phyloP scores from a whole-genome alignment of 306 rosid genomes.

The Bauhinia variegata region DNA sequence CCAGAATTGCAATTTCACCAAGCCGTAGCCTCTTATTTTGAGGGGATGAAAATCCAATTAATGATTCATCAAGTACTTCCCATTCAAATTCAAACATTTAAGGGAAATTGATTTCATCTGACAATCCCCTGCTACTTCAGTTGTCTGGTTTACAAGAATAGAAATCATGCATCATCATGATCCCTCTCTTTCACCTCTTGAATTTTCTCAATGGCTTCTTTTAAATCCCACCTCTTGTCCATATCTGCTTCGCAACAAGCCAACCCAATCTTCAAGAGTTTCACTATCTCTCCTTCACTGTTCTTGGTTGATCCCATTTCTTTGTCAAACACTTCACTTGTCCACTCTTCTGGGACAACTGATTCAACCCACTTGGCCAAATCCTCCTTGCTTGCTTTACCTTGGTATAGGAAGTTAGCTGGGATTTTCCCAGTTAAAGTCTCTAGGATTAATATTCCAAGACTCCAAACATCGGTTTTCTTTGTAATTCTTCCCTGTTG shows the following conservation, averaged over 20 bases:
- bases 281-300: constrained; percentile 57
- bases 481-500: constrained; percentile 72
- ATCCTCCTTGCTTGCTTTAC: constrained; percentile 65
- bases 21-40: neutral
- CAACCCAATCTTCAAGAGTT: constrained; percentile 71
- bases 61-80: neutral
- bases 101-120: constrained; percentile 42
- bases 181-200: constrained; percentile 62
- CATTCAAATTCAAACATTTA: neutral
- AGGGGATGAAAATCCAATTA: constrained; percentile 22
- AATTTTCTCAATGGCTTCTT: constrained; percentile 66
- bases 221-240: constrained; percentile 70
- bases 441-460: constrained; percentile 77
- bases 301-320: constrained; percentile 48
- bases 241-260: constrained; percentile 68
- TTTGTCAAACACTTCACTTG: constrained; percentile 57
- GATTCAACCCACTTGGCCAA: constrained; percentile 62
- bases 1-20: neutral
- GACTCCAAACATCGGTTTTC: constrained; percentile 88
- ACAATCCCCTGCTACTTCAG: constrained; percentile 32
- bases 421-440: constrained; percentile 68
- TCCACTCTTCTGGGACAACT: constrained; percentile 62
- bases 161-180: constrained; percentile 18
- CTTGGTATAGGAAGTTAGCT: constrained; percentile 55
- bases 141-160: too few species aligned